These are phyloP conservation scores for Limtongozyma cylindracea DNA, from an alignment of 805 yeast species.

Conservation along the genomic window DNA sequence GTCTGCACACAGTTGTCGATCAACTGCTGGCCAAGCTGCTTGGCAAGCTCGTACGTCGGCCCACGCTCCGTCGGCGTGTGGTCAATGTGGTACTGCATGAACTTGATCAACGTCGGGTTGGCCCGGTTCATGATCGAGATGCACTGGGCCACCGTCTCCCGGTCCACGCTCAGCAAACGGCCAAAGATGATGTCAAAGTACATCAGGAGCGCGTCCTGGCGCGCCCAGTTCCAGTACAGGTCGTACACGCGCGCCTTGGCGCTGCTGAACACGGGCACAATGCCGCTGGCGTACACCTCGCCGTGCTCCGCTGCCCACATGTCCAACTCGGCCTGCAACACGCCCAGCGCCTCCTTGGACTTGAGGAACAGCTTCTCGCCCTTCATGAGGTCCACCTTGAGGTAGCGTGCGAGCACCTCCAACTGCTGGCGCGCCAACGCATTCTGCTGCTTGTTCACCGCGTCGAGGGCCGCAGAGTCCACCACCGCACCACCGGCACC, in stretches of 20 bases:
- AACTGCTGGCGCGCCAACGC: slow-evolving; percentile 52
- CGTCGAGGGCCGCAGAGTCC: slow-evolving; percentile 90
- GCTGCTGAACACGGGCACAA: slow-evolving; percentile 71
- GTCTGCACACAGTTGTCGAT: slow-evolving; percentile 91
- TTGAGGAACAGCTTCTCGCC: slow-evolving; percentile 58
- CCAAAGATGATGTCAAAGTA: slow-evolving; percentile 94
- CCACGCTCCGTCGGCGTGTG: slow-evolving; percentile 68
- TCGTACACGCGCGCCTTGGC: slow-evolving; percentile 91
- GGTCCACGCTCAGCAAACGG: slow-evolving; percentile 66
- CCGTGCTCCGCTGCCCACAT: slow-evolving; percentile 70
- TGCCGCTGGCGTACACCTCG: slow-evolving; percentile 81
- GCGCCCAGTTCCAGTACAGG: slow-evolving; percentile 99
- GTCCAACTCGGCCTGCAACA: slow-evolving; percentile 77
- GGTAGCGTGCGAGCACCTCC: slow-evolving; percentile 84
- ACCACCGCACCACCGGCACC: slow-evolving; percentile 67
- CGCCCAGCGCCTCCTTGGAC: slow-evolving; percentile 66
- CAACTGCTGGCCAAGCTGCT: slow-evolving; percentile 74
- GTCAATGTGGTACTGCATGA: slow-evolving; percentile 84
- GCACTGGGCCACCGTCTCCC: slow-evolving; percentile 75
- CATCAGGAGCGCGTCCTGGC: slow-evolving; percentile 87
- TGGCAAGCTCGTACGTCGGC: slow-evolving; percentile 79
- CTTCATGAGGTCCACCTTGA: slow-evolving; percentile 74
- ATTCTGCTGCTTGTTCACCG: slow-evolving; percentile 44
- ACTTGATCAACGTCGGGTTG: slow-evolving; percentile 75
- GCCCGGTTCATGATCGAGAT: slow-evolving; percentile 61